Conservation (phyloP, 2,329 filamentous ascomycete genomes). For the Trichoderma sp. region DNA sequence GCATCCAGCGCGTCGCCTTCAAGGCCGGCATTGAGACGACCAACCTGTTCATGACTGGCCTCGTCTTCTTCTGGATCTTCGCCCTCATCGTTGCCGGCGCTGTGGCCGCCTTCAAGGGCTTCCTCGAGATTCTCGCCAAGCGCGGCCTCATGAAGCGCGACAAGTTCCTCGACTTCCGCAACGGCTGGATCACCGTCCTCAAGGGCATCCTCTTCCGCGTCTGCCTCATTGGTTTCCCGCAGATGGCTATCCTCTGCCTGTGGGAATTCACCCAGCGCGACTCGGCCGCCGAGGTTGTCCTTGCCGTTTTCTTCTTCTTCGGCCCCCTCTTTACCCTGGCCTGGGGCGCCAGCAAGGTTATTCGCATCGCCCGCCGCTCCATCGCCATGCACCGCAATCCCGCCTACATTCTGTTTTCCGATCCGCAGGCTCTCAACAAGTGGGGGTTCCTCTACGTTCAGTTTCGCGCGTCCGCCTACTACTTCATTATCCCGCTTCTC, state of each 20-base stretch:
- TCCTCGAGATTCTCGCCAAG: constrained; percentile 75
- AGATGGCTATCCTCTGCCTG: constrained; percentile 85
- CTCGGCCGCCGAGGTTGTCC: constrained; percentile 80
- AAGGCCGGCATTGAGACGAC: constrained; percentile 80
- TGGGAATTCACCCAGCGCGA: constrained; percentile 91
- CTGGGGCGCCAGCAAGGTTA: constrained; percentile 89
- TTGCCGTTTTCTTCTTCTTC: constrained; percentile 87
- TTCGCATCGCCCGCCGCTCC: constrained; percentile 83
- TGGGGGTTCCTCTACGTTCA: constrained; percentile 98
- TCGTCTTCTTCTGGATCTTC: constrained; percentile 87
- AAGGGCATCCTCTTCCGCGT: constrained; percentile 93
- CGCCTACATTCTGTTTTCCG: constrained; percentile 94
- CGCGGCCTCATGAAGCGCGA: constrained; percentile 78
- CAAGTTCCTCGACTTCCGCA: constrained; percentile 90
- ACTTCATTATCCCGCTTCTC: constrained; percentile 83
- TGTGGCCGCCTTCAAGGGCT: constrained; percentile 77
- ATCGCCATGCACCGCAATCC: constrained; percentile 93
- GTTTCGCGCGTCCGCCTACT: constrained; percentile 93
- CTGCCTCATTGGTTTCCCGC: constrained; percentile 86
- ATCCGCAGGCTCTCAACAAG: constrained; percentile 91
- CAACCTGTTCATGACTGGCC: constrained; percentile 90
- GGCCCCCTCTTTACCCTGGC: constrained; percentile 75
- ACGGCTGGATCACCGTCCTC: constrained; percentile 88
- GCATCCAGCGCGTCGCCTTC: constrained; percentile 89
- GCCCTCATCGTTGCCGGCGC: constrained; percentile 72